Percentiles rank a stretch among this genome's conserved stretches.
phyloP scores from a whole-genome alignment of 768 basidiomycete species.

The Sutorius australiensis region DNA sequence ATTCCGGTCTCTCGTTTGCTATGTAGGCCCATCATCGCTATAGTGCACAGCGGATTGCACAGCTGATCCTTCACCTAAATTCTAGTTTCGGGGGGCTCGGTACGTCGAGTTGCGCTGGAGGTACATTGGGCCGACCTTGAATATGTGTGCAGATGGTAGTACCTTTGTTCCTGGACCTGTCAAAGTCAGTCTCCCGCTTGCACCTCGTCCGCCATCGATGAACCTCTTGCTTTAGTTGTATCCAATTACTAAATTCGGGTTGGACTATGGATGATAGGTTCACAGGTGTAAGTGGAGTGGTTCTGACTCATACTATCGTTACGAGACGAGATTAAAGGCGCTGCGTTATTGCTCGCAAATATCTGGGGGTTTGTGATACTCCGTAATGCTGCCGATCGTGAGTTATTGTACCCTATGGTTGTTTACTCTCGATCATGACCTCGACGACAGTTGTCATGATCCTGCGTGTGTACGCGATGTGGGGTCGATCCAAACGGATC shows the following conservation, averaged over 20 bases:
- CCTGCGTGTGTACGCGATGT: background rate
- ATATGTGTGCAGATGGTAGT: background rate
- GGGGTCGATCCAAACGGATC: background rate
- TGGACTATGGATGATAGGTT: background rate
- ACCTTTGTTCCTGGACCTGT: background rate
- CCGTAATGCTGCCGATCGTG: background rate
- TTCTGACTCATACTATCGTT: background rate
- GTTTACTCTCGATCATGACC: background rate
- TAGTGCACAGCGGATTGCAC: no score
- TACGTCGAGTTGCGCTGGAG: background rate
- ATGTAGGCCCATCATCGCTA: background rate
- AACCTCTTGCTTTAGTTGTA: background rate
- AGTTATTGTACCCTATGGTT: background rate
- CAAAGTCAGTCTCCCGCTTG: background rate
- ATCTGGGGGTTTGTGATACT: background rate
- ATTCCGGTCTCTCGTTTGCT: background rate
- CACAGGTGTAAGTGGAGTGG: background rate
- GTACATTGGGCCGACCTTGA: background rate
- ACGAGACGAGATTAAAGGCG: background rate
- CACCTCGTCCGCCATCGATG: background rate
- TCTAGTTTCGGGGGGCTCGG: background rate
- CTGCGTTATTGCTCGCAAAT: background rate
- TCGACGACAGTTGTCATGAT: background rate
- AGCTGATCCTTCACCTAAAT: background rate
- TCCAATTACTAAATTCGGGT: background rate